Evolutionary conservation across 805 yeast genomes (phyloP).

Genomic region (Lipomyces orientalis): DNA sequence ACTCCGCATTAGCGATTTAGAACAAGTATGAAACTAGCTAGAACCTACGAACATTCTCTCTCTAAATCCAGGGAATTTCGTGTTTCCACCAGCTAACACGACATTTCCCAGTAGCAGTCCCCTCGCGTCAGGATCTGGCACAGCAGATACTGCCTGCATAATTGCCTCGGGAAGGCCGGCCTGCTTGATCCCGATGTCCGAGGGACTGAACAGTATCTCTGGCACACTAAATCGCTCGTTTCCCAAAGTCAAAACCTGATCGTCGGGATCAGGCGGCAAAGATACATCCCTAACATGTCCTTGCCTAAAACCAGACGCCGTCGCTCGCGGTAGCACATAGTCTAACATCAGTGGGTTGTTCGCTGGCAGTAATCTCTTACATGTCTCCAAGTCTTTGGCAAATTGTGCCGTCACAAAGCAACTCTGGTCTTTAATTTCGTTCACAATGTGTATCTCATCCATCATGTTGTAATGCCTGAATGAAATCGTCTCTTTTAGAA

Average conservation of each 20-base stretch:
- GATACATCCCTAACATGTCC: constrained; percentile 65
- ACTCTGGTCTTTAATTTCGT: constrained; percentile 81
- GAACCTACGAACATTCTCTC: constrained; percentile 53
- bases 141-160: constrained; percentile 66
- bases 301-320: constrained; percentile 57
- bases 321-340: constrained; percentile 66
- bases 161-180: constrained; percentile 78
- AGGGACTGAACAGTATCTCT: constrained; percentile 86
- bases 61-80: constrained; percentile 70
- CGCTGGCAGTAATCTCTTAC: constrained; percentile 22
- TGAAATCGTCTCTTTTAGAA: constrained; percentile 80
- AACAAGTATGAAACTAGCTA: constrained; percentile 9
- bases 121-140: constrained; percentile 64
- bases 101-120: constrained; percentile 83
- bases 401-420: constrained; percentile 72
- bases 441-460: constrained; percentile 85
- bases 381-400: constrained; percentile 50
- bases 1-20: no score
- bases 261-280: constrained; percentile 35
- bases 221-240: constrained; percentile 92
- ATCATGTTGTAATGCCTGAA: constrained; percentile 91
- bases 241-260: constrained; percentile 66
- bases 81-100: constrained; percentile 80
- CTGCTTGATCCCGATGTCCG: constrained; percentile 73
- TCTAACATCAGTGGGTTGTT: constrained; percentile 28